phyloP scores from a whole-genome alignment of 306 rosid genomes.

The Herpetospermum pedunculosum region DNA sequence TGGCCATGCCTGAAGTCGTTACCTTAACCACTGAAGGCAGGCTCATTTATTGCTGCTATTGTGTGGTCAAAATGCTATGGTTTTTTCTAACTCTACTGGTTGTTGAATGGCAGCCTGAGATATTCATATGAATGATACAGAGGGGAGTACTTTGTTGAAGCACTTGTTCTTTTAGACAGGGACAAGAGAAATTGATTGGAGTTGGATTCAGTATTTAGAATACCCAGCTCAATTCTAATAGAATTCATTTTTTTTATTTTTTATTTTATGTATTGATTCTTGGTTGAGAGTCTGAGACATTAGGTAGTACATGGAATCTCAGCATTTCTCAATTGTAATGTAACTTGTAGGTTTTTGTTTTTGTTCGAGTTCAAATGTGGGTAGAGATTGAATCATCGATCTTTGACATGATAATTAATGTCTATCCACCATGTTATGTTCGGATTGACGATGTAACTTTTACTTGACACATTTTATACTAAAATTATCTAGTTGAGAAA shows the following conservation, averaged over 20 bases:
- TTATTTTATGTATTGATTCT: neutral
- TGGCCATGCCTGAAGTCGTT: no score
- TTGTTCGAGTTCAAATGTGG: no score
- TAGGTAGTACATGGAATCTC: neutral
- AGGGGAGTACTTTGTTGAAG: neutral
- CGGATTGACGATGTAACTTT: no score
- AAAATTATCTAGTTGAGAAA: neutral
- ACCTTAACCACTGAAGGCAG: no score
- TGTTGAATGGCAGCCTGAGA: neutral
- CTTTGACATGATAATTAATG: no score
- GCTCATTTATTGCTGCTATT: neutral
- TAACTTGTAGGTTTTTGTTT: neutral
- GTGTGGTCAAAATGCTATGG: neutral
- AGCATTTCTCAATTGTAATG: neutral
- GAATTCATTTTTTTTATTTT: neutral
- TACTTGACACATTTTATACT: neutral
- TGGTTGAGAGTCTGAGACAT: neutral
- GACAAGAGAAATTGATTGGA: neutral
- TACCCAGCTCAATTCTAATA: neutral
- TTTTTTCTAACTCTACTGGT: neutral
- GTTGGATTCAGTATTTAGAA: neutral
- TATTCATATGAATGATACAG: neutral
- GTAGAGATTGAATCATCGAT: no score
- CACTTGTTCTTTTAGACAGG: neutral
- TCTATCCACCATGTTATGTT: no score